These are phyloP conservation scores for Aspergillus wentii DNA, from an alignment of 495 filamentous ascomycete species.

Conservation along the genomic window DNA sequence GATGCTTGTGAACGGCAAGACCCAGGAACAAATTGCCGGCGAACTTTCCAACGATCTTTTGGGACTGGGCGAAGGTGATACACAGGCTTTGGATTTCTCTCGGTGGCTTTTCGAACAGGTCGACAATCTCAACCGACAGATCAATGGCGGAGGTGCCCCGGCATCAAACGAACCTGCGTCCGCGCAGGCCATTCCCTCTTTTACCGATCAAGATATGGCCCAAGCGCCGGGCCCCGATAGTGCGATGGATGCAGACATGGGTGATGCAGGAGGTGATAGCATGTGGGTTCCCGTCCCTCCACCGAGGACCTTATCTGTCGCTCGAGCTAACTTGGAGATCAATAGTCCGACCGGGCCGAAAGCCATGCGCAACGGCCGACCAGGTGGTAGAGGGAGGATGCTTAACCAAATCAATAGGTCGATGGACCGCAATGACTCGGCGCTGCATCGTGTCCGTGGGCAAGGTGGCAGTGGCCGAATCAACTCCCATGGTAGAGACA, in stretches of 20 bases:
- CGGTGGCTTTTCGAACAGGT: slow-evolving; percentile 89
- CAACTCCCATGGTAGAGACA: slow-evolving; percentile 64
- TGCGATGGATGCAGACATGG: slow-evolving; percentile 66
- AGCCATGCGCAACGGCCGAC: slow-evolving; percentile 77
- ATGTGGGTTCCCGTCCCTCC: slow-evolving; percentile 57
- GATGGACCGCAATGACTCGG: slow-evolving; percentile 75
- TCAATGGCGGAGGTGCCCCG: slow-evolving; percentile 41
- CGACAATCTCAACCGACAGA: slow-evolving; percentile 57
- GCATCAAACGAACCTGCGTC: slow-evolving; percentile 12
- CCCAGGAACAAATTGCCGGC: slow-evolving; percentile 77
- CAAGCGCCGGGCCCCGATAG: slow-evolving; percentile 17
- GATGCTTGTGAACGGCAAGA: slow-evolving; percentile 94
- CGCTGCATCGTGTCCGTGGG: slow-evolving; percentile 76
- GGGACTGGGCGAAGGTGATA: slow-evolving; percentile 74
- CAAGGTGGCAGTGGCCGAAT: slow-evolving; percentile 72
- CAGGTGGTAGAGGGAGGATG: slow-evolving; percentile 61
- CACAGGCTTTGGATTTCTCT: slow-evolving; percentile 77
- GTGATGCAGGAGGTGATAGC: slow-evolving; percentile 50
- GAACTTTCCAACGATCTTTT: slow-evolving; percentile 89
- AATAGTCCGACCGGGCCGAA: slow-evolving; percentile 87
- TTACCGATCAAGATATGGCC: slow-evolving; percentile 20
- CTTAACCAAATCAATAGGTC: slow-evolving; percentile 81
- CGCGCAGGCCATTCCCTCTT: slow-evolving; percentile 31
- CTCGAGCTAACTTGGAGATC: slow-evolving; percentile 12
- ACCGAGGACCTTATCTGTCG: slow-evolving; percentile 5